A percentile compares a stretch with the other conserved stretches of the same genome.
phyloP scores from a whole-genome alignment of 2,329 filamentous ascomycete genomes.

The Neonectria magnoliae region DNA sequence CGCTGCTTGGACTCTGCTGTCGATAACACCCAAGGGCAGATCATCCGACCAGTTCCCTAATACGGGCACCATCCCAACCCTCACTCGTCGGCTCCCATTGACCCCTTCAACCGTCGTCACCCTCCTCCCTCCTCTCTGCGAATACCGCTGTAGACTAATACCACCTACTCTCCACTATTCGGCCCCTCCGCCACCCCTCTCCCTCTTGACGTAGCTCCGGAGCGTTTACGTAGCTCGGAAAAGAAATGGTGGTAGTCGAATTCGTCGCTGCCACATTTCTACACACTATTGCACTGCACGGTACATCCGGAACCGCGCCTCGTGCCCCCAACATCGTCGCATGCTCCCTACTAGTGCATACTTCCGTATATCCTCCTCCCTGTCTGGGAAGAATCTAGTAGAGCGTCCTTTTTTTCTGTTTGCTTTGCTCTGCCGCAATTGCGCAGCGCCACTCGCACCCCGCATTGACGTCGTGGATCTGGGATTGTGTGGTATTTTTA shows the following conservation, averaged over 20 bases:
- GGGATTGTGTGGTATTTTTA: neutral
- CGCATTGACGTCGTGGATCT: slow-evolving; percentile 28
- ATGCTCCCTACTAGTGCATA: slow-evolving; percentile 6
- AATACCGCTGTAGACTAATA: neutral
- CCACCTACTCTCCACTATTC: slow-evolving; percentile 16
- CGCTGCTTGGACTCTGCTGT: slow-evolving; percentile 4
- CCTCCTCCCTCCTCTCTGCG: neutral
- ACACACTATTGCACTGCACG: neutral
- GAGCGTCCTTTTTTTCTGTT: neutral
- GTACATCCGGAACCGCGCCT: slow-evolving; percentile 23
- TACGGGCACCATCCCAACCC: slow-evolving; percentile 14
- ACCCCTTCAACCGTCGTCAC: neutral
- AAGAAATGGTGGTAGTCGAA: neutral
- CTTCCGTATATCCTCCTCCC: slow-evolving; percentile 16
- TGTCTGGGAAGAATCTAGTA: neutral
- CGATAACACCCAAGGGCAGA: slow-evolving; percentile 22
- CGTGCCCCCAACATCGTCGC: slow-evolving; percentile 14
- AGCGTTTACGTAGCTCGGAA: neutral
- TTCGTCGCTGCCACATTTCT: slow-evolving; percentile 4
- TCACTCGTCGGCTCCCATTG: slow-evolving; percentile 13
- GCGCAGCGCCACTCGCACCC: slow-evolving; percentile 18
- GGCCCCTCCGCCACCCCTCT: slow-evolving; percentile 5
- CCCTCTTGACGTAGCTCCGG: neutral
- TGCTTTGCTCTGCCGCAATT: slow-evolving; percentile 11
- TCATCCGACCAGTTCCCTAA: slow-evolving; percentile 28